Conservation (phyloP, 352 stramenopile species). For the Thalassiosira pacifica region DNA sequence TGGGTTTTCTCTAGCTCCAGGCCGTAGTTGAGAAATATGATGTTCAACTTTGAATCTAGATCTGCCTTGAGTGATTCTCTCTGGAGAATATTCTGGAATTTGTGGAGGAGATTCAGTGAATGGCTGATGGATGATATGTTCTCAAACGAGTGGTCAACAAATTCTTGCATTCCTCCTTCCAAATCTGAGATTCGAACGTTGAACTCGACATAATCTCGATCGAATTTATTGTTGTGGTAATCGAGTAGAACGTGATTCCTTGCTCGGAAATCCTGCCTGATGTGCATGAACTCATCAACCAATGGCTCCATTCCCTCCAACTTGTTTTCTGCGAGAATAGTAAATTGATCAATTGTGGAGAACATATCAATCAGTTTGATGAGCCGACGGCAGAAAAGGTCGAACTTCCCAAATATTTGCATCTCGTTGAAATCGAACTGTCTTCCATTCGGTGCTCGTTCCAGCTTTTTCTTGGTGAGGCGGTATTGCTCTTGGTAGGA, state of each 20-base stretch:
- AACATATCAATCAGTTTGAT: slow-evolving; percentile 99
- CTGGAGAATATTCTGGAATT: slow-evolving; percentile 98
- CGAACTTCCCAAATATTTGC: slow-evolving; percentile 99
- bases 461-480: slow-evolving; percentile 97
- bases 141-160: slow-evolving; percentile 99
- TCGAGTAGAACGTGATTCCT: slow-evolving; percentile 97
- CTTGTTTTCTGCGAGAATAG: slow-evolving; percentile 89
- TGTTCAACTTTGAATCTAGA: slow-evolving; percentile 98
- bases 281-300: slow-evolving; percentile 90
- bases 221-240: slow-evolving; percentile 99
- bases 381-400: slow-evolving; percentile 96
- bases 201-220: slow-evolving; percentile 95
- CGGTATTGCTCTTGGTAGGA: slow-evolving; percentile 98
- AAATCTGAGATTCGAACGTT: slow-evolving; percentile 95
- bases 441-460: slow-evolving; percentile 95
- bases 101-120: slow-evolving; percentile 95
- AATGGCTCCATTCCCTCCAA: slow-evolving; percentile 96
- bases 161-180: slow-evolving; percentile 96
- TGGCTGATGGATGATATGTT: slow-evolving; percentile 99
- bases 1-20: slow-evolving; percentile 97
- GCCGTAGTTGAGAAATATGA: slow-evolving; percentile 99
- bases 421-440: slow-evolving; percentile 99
- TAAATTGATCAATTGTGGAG: slow-evolving; percentile 97
- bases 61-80: slow-evolving; percentile 97
- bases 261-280: slow-evolving; percentile 92